Percentiles rank a stretch among this genome's conserved stretches.
phyloP scores from a whole-genome alignment of 345 rosid genomes.

The Eucalyptus marginata region DNA sequence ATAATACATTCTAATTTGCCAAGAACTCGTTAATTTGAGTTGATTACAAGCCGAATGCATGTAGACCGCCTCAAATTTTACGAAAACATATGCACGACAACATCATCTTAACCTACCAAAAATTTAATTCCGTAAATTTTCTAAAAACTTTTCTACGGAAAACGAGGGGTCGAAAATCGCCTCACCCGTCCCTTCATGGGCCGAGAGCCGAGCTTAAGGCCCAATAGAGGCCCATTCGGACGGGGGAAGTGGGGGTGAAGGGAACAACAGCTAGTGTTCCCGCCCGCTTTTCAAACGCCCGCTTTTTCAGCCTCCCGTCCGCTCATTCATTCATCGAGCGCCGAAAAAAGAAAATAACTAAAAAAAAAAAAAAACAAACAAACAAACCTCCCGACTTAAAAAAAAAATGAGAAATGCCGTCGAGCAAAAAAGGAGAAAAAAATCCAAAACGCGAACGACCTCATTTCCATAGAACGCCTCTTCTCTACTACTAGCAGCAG shows the following conservation, averaged over 20 bases:
- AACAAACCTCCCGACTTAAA: background rate
- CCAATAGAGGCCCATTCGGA: background rate
- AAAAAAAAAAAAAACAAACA: too few species aligned
- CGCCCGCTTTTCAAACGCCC: background rate
- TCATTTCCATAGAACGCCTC: background rate
- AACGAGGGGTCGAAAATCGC: background rate
- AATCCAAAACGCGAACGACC: background rate
- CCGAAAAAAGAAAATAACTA: background rate
- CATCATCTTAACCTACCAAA: background rate
- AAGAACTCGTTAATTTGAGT: background rate
- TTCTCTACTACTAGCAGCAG: background rate
- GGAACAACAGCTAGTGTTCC: background rate
- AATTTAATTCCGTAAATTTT: background rate
- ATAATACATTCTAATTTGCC: accelerated
- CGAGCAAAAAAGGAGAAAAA: background rate
- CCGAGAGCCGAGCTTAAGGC: background rate
- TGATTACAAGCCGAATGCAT: accelerated
- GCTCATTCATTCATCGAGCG: background rate
- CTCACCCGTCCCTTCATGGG: background rate
- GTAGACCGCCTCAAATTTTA: background rate
- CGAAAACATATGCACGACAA: background rate
- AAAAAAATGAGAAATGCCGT: background rate
- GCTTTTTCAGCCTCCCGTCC: background rate
- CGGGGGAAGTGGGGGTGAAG: background rate
- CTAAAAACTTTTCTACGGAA: background rate